Evolutionary conservation across 768 basidiomycete genomes (phyloP), one percentile per base, ranked within the genome.

Genomic region (Mycena capillaripes): DNA sequence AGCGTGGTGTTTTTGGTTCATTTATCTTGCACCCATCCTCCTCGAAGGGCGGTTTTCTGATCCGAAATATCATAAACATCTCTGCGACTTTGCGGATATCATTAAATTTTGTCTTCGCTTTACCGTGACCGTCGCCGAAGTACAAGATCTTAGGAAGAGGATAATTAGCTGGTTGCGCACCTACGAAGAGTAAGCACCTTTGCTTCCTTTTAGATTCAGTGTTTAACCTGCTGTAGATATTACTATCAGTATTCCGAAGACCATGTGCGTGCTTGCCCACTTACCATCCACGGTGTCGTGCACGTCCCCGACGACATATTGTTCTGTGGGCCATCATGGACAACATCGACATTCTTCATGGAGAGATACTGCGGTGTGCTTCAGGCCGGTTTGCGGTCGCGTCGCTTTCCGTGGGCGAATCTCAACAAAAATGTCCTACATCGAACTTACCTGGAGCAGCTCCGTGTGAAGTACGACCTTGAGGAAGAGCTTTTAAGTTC

Each of bases 191-290:
- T 67, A 17, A 21, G 63, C 42, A 42, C 9, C 12, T 29, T 16
- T n/a, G n/a, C 27, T 52, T 56, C 11, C 30, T 6, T 32, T 30
- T 32, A 56, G 25, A 23, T 50, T 7, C 5, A 5, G 4, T n/a
- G n/a, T n/a, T 19, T 27, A 5, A n/a, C 14, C 19, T 56, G 4
- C 6, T 34, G 2, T 29, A 67, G 66, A 46, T 68, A 76, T 16
- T 84, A 83, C 48, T 83, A 82, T 59, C 82, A 84, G 58, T 76
- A 5, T n/a, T n/a, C n/a, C n/a, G n/a, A n/a, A n/a, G n/a, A n/a
- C n/a, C n/a, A n/a, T n/a, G n/a, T n/a, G n/a, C n/a, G n/a, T n/a
- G n/a, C n/a, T n/a, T n/a, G n/a, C n/a, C n/a, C n/a, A n/a, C n/a
- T n/a, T n/a, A n/a, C n/a, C n/a, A n/a, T n/a, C n/a, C n/a, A n/a